Evolutionary conservation across 352 stramenopile species (phyloP).

Genomic region (Phytophthora fragariae): DNA sequence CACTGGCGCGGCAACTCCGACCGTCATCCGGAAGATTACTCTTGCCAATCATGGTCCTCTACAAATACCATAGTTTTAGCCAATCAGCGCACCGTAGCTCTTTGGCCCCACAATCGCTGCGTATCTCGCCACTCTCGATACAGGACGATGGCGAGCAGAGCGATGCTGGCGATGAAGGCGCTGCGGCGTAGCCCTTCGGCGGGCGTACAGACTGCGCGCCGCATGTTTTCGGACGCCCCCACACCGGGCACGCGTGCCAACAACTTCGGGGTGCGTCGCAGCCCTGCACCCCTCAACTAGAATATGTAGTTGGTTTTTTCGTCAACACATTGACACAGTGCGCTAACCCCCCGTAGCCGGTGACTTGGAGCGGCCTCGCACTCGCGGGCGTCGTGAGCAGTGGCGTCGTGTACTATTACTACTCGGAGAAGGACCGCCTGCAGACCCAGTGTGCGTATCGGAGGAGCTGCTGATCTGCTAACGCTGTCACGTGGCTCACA

Average conservation of each 20-base stretch:
- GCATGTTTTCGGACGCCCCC: constrained; percentile 51
- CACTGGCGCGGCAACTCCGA: too few relatives aligned
- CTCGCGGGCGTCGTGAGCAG: constrained; percentile 74
- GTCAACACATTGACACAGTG: constrained; percentile 5
- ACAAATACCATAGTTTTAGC: constrained; percentile 2
- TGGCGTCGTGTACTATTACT: constrained; percentile 90
- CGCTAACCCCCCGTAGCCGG: constrained; percentile 49
- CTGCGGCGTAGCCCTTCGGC: constrained; percentile 22
- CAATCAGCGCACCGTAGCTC: constrained; percentile 12
- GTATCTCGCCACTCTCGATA: constrained; percentile 20
- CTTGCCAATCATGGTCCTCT: too few relatives aligned
- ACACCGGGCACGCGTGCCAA: constrained; percentile 43
- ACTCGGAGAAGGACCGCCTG: constrained; percentile 88
- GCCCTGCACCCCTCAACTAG: background rate
- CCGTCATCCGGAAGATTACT: too few relatives aligned
- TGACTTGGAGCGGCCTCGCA: constrained; percentile 88
- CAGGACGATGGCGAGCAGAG: constrained; percentile 41
- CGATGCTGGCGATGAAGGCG: constrained; percentile 33
- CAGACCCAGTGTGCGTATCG: constrained; percentile 77
- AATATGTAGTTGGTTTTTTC: background rate
- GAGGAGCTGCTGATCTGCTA: background rate
- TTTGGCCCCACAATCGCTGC: constrained; percentile 21
- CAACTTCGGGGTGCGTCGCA: constrained; percentile 68
- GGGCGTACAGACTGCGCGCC: constrained; percentile 14
- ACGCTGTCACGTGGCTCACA: too few relatives aligned